Conservation (phyloP, 108 stramenopile genomes). For the Nannochloropsis oceanica region DNA sequence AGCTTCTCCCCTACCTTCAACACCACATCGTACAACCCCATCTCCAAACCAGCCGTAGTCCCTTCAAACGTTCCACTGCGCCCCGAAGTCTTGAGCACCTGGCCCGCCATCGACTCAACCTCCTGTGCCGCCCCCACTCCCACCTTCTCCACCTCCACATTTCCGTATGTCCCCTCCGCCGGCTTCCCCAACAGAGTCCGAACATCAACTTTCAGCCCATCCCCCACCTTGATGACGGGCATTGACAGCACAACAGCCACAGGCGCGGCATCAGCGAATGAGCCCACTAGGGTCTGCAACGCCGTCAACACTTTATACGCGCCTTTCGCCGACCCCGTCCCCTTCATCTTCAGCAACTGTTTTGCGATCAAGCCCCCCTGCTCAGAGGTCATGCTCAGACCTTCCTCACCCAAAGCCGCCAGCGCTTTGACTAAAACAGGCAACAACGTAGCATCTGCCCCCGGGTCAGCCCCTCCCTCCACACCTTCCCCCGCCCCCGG, state of each 20-base stretch:
- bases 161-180: background rate
- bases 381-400: background rate
- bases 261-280: background rate
- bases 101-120: background rate
- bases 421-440: background rate
- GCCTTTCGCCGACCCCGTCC: background rate
- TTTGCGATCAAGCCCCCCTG: background rate
- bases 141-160: background rate
- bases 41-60: background rate
- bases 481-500: background rate
- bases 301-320: background rate
- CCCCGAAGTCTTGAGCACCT: background rate
- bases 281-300: background rate
- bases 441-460: background rate
- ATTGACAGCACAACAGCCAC: background rate
- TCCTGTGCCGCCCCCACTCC: background rate
- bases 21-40: background rate
- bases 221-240: background rate
- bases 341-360: background rate
- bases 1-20: background rate
- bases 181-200: background rate
- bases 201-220: background rate
- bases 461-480: background rate
- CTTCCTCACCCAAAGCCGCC: background rate
- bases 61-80: background rate